Conservation (phyloP, 495 filamentous ascomycete species). For the Parathielavia appendiculata region DNA sequence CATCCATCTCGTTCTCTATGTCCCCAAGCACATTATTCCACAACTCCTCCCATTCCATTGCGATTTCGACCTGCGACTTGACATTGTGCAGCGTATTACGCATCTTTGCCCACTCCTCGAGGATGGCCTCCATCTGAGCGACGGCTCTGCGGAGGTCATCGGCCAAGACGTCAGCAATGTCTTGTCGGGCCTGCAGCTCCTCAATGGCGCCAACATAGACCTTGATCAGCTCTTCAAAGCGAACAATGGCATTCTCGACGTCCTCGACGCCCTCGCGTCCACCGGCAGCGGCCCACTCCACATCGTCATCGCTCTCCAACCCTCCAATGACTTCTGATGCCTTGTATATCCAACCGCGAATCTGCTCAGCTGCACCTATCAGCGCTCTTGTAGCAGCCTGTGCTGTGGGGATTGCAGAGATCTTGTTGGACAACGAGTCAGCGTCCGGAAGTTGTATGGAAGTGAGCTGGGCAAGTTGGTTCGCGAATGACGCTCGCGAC, state of each 20-base stretch:
- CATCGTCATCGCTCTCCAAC: conserved; percentile 88
- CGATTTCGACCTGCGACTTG: conserved; percentile 87
- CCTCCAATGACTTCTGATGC: conserved; percentile 79
- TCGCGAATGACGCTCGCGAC: conserved; percentile 81
- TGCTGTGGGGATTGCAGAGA: conserved; percentile 76
- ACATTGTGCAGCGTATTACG: conserved; percentile 66
- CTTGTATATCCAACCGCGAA: conserved; percentile 85
- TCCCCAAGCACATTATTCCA: conserved; percentile 92
- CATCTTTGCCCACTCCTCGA: conserved; percentile 79
- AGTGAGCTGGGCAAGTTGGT: conserved; percentile 81
- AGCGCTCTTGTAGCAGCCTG: conserved; percentile 71
- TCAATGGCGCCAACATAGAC: conserved; percentile 91
- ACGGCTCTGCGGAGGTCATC: conserved; percentile 68
- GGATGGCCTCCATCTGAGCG: conserved; percentile 77
- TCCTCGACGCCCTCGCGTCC: conserved; percentile 84
- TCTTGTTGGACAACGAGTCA: conserved; percentile 69
- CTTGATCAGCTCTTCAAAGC: conserved; percentile 80
- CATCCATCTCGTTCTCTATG: conserved; percentile 85
- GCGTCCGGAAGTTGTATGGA: conserved; percentile 80
- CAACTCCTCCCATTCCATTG: conserved; percentile 98
- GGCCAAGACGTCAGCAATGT: conserved; percentile 63
- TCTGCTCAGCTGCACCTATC: conserved; percentile 79
- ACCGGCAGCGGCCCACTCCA: conserved; percentile 93
- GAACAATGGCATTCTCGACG: conserved; percentile 76
- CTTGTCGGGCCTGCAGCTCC: conserved; percentile 71